A percentile compares a stretch with the other conserved stretches of the same genome.
phyloP scores from a whole-genome alignment of 208 protist genomes.

The Herpetomonas samuelpessoai region DNA sequence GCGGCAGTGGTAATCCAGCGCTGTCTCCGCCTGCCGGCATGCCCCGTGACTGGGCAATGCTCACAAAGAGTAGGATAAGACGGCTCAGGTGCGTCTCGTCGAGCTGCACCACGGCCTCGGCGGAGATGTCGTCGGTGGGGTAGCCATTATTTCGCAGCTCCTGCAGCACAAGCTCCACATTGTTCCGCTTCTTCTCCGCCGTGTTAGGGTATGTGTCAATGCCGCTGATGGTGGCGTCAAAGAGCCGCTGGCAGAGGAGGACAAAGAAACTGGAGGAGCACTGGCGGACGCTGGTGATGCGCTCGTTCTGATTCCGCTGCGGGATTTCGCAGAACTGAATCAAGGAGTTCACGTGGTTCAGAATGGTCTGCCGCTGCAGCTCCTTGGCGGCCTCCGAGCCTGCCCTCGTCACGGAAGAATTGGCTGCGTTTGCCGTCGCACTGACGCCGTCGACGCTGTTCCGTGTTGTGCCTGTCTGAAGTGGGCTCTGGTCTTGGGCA shows the following conservation, averaged over 20 bases:
- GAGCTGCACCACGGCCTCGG: conserved; percentile 68
- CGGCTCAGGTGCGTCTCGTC: conserved; percentile 85
- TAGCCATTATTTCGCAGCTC: conserved; percentile 61
- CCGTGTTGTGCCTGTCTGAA: too few species aligned
- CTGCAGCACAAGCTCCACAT: conserved; percentile 68
- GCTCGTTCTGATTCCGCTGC: conserved; percentile 22
- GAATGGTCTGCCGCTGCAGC: conserved; percentile 34
- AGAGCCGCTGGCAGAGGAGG: conserved; percentile 80
- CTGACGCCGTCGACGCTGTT: conserved; percentile 6
- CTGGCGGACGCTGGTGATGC: conserved; percentile 67
- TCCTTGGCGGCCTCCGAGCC: background rate
- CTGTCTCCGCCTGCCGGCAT: background rate
- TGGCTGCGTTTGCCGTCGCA: background rate
- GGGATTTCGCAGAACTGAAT: conserved; percentile 53
- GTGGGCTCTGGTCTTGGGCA: background rate
- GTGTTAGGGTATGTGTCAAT: conserved; percentile 76
- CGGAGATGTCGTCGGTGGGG: conserved; percentile 51
- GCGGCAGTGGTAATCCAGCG: background rate
- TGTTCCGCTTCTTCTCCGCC: conserved; percentile 71
- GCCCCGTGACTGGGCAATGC: conserved; percentile 46
- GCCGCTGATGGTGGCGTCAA: conserved; percentile 56
- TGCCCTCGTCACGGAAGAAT: background rate
- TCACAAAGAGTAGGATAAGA: conserved; percentile 74
- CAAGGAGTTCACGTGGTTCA: conserved; percentile 65
- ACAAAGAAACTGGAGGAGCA: conserved; percentile 89